Percentiles rank a stretch among this genome's conserved stretches.
phyloP scores from a whole-genome alignment of 1,284 basidiomycete species.

The Mrakiaceae sp. region DNA sequence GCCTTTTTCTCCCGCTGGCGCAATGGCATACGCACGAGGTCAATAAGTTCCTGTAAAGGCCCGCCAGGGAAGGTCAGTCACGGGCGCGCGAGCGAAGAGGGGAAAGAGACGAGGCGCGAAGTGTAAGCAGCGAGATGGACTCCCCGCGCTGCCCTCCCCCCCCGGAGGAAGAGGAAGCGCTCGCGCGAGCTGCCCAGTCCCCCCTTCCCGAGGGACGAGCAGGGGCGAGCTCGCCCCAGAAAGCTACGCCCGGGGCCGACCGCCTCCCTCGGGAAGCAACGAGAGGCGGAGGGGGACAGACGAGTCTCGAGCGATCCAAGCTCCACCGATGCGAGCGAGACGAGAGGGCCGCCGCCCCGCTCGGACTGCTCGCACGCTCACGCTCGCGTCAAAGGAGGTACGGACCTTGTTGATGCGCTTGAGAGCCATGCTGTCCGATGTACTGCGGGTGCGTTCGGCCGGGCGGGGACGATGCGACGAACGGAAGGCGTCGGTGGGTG shows the following conservation, averaged over 20 bases:
- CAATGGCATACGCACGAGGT: constrained; percentile 47
- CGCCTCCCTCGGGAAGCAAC: neutral
- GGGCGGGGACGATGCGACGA: no score
- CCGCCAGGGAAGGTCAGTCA: neutral
- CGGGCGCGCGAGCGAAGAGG: neutral
- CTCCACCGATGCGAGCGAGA: no score
- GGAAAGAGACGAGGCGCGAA: neutral
- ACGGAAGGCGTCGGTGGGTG: no score
- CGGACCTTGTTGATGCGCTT: constrained; percentile 98
- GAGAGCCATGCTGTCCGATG: constrained; percentile 58
- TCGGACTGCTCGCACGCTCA: neutral
- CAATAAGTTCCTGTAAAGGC: constrained; percentile 72
- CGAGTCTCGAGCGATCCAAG: no score
- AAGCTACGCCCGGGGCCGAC: neutral
- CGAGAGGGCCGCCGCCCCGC: neutral
- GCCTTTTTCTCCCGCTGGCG: no score
- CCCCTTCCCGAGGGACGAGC: no score
- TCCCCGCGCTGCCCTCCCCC: neutral
- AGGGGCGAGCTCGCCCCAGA: neutral
- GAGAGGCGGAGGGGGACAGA: no score
- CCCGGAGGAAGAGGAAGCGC: neutral
- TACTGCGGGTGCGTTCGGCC: no score
- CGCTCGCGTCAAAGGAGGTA: constrained; percentile 17
- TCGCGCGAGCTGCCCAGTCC: no score
- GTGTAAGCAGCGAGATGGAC: neutral